phyloP scores from a whole-genome alignment of 768 basidiomycete species.

The Boletus patriciae region DNA sequence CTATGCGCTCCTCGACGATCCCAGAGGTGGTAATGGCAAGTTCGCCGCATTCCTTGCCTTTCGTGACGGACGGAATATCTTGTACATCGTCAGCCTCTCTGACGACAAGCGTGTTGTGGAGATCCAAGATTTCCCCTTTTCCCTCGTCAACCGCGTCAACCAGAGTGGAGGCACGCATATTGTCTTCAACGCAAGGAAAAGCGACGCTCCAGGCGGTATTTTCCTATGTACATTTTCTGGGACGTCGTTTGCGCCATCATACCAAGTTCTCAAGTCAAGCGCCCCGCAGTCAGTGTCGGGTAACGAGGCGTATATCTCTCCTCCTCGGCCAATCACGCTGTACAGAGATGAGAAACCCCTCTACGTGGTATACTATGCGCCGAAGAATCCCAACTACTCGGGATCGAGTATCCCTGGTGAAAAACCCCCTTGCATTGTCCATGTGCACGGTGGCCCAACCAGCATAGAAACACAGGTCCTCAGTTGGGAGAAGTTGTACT shows the following conservation, averaged over 20 bases:
- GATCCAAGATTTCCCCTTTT: conserved; percentile 36
- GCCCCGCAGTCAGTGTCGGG: conserved; percentile 17
- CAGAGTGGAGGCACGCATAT: conserved; percentile 23
- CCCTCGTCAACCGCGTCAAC: conserved; percentile 26
- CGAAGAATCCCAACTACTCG: conserved; percentile 60
- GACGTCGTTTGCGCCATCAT: conserved; percentile 24
- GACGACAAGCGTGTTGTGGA: conserved; percentile 26
- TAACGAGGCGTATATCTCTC: conserved; percentile 41
- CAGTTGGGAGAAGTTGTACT: conserved; percentile 58
- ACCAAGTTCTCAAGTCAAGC: conserved; percentile 24
- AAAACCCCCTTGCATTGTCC: conserved; percentile 65
- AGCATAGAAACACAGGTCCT: conserved; percentile 45
- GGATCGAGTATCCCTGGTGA: conserved; percentile 49
- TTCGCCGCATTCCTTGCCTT: conserved; percentile 33
- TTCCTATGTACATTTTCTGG: conserved; percentile 31
- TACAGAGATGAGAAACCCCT: conserved; percentile 40
- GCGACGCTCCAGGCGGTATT: conserved; percentile 32
- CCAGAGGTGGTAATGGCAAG: conserved; percentile 17
- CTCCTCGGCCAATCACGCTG: conserved; percentile 49
- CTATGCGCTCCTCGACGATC: conserved; percentile 45
- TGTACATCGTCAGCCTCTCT: conserved; percentile 35
- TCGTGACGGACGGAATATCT: conserved; percentile 34
- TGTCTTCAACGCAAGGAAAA: conserved; percentile 36
- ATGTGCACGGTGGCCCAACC: conserved; percentile 76
- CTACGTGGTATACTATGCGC: conserved; percentile 66